phyloP scores from a whole-genome alignment of 768 basidiomycete genomes.

The Sarcodon sp. region DNA sequence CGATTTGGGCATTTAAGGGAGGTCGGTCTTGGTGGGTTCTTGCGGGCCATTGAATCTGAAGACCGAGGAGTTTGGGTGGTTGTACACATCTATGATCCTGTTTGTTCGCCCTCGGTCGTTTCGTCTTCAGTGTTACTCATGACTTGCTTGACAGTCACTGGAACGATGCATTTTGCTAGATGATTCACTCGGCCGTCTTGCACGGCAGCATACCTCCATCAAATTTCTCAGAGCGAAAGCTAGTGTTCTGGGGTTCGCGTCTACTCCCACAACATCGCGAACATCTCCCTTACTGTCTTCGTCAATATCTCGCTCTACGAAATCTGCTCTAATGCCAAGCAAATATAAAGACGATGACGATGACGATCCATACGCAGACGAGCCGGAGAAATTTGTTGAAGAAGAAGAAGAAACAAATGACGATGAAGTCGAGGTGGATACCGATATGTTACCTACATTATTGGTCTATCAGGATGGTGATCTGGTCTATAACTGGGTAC shows the following conservation, averaged over 20 bases:
- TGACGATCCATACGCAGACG: slow-evolving; percentile 35
- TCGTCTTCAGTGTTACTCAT: background rate
- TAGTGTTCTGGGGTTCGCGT: slow-evolving; percentile 60
- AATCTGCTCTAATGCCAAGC: slow-evolving; percentile 6
- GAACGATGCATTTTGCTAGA: slow-evolving; percentile 66
- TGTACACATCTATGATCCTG: slow-evolving; percentile 76
- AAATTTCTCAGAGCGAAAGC: slow-evolving; percentile 83
- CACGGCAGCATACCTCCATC: slow-evolving; percentile 53
- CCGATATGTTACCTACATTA: slow-evolving; percentile 70
- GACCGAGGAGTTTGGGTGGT: slow-evolving; percentile 64
- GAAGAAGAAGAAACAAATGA: slow-evolving; percentile 31
- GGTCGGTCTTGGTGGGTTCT: slow-evolving; percentile 61
- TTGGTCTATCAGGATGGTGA: slow-evolving; percentile 71
- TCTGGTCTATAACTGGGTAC: slow-evolving; percentile 81
- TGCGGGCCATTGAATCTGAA: slow-evolving; percentile 66
- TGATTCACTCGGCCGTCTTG: slow-evolving; percentile 51
- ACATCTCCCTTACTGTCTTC: slow-evolving; percentile 5
- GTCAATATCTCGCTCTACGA: background rate
- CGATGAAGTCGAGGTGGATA: slow-evolving; percentile 55
- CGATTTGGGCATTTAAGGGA: slow-evolving; percentile 72
- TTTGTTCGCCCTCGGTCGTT: slow-evolving; percentile 22
- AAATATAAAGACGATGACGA: slow-evolving; percentile 21
- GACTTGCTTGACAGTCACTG: slow-evolving; percentile 35
- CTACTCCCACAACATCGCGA: slow-evolving; percentile 13
- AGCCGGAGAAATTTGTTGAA: slow-evolving; percentile 13